Evolutionary conservation across 1,284 basidiomycete species (phyloP).

Genomic region (Cutaneotrichosporon mucoides): DNA sequence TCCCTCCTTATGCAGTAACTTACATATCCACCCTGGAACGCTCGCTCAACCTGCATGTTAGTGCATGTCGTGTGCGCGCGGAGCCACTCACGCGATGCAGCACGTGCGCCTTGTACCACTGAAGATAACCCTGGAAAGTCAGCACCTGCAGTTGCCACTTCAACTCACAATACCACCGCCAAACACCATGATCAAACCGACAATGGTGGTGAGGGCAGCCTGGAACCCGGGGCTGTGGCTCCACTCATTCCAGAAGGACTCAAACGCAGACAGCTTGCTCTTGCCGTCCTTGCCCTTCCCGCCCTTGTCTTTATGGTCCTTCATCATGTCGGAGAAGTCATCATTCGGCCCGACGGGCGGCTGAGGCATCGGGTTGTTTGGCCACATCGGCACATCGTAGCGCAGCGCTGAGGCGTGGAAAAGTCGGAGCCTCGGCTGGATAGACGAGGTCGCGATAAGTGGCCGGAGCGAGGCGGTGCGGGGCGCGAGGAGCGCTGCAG

Average conservation of each 20-base stretch:
- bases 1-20: constrained; percentile 5
- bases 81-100: constrained; percentile 59
- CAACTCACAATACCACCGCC: constrained; percentile 53
- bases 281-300: background rate
- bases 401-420: constrained; percentile 7
- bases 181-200: constrained; percentile 45
- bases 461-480: too few species aligned
- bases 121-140: constrained; percentile 53
- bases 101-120: constrained; percentile 75
- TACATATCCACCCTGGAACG: constrained; percentile 44
- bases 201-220: constrained; percentile 46
- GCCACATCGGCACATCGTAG: constrained; percentile 33
- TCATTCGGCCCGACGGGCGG: constrained; percentile 31
- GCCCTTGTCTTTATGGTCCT: background rate
- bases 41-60: constrained; percentile 19
- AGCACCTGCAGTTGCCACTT: too few species aligned
- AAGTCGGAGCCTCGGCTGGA: background rate
- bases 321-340: constrained; percentile 10
- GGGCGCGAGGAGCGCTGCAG: too few species aligned
- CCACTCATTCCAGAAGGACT: constrained; percentile 38
- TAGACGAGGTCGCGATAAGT: too few species aligned
- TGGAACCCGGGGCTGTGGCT: constrained; percentile 40
- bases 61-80: too few species aligned
- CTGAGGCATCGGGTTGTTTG: constrained; percentile 33
- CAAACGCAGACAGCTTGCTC: too few species aligned